Evolutionary conservation across 805 yeast genomes (phyloP).

Genomic region (Citeromyces nyonsensis): DNA sequence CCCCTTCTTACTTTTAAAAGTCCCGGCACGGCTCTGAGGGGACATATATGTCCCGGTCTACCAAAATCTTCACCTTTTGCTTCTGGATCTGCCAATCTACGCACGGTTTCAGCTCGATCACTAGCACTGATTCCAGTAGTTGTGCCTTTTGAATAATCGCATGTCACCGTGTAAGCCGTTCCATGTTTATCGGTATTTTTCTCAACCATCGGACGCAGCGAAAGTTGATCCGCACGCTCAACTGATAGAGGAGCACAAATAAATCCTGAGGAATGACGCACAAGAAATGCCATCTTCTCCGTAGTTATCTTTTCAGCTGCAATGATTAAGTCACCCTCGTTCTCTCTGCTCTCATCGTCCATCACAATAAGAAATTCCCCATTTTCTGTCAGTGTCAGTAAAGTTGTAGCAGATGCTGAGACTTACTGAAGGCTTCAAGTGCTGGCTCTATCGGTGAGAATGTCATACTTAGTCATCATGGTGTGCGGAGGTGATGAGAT

Average conservation of each 20-base stretch:
- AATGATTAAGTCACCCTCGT: slow-evolving; percentile 91
- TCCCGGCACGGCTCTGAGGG: slow-evolving; percentile 81
- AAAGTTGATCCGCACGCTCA: slow-evolving; percentile 64
- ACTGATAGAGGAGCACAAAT: slow-evolving; percentile 82
- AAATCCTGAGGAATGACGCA: slow-evolving; percentile 78
- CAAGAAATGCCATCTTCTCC: slow-evolving; percentile 87
- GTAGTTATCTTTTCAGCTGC: slow-evolving; percentile 78
- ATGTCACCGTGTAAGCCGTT: slow-evolving; percentile 91
- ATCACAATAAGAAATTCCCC: slow-evolving; percentile 88
- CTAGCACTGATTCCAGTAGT: slow-evolving; percentile 95
- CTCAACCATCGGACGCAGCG: slow-evolving; percentile 64
- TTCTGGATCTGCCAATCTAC: slow-evolving; percentile 45
- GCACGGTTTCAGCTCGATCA: slow-evolving; percentile 80
- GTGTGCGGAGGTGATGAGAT: too few species aligned
- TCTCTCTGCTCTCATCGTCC: slow-evolving; percentile 93
- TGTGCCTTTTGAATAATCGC: slow-evolving; percentile 76
- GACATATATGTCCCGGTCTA: slow-evolving; percentile 91
- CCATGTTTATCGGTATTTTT: slow-evolving; percentile 73
- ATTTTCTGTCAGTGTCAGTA: slow-evolving; percentile 17
- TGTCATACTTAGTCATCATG: too few species aligned
- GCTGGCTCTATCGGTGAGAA: slow-evolving; percentile 57
- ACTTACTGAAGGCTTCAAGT: slow-evolving; percentile 45
- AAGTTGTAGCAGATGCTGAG: background rate
- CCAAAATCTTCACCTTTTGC: slow-evolving; percentile 52
- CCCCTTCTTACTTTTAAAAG: slow-evolving; percentile 75